These are phyloP conservation scores for Xanthoconium separans DNA, from an alignment of 1,284 basidiomycete genomes.

Conservation along the genomic window DNA sequence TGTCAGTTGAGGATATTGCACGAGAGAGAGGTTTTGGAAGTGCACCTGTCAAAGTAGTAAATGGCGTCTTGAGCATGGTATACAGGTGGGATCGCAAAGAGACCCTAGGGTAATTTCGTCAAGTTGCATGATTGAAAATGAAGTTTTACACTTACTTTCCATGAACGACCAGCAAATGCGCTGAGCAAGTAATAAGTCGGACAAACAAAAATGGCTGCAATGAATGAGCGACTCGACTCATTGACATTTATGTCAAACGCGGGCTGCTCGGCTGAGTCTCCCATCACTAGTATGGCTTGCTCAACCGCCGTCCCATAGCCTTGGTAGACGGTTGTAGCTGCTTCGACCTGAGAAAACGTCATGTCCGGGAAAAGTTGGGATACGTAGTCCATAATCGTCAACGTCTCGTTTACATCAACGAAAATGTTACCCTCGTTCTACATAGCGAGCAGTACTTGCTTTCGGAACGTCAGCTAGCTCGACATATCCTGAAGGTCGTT, in stretches of 20 bases:
- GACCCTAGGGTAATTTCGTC: conserved; percentile 8
- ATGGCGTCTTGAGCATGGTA: conserved; percentile 7
- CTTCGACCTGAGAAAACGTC: conserved; percentile 4
- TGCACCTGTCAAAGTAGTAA: conserved; percentile 24
- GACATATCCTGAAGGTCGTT: background rate
- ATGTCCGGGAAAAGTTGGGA: conserved; percentile 25
- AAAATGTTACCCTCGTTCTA: conserved; percentile 20
- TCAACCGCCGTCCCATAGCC: conserved; percentile 11
- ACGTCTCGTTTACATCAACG: conserved; percentile 10
- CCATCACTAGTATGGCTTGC: conserved; percentile 19
- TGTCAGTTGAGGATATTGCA: background rate
- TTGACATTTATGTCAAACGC: background rate
- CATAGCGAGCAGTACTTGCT: conserved; percentile 14
- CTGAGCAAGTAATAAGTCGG: conserved; percentile 21
- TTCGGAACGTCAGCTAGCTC: background rate
- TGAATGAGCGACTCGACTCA: background rate
- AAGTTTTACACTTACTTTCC: conserved; percentile 17
- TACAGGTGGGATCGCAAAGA: conserved; percentile 24
- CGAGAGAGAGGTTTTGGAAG: too few relatives aligned
- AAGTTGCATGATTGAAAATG: background rate
- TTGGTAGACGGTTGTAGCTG: conserved; percentile 12
- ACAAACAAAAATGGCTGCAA: conserved; percentile 24
- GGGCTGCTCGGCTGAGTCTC: conserved; percentile 12
- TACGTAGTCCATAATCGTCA: conserved; percentile 17
- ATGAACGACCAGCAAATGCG: conserved; percentile 15